Percentiles rank a stretch among this genome's conserved stretches.
Evolutionary conservation across 225 moss, liverwort and hornwort species (phyloP).

Genomic region (Ulota crispa): DNA sequence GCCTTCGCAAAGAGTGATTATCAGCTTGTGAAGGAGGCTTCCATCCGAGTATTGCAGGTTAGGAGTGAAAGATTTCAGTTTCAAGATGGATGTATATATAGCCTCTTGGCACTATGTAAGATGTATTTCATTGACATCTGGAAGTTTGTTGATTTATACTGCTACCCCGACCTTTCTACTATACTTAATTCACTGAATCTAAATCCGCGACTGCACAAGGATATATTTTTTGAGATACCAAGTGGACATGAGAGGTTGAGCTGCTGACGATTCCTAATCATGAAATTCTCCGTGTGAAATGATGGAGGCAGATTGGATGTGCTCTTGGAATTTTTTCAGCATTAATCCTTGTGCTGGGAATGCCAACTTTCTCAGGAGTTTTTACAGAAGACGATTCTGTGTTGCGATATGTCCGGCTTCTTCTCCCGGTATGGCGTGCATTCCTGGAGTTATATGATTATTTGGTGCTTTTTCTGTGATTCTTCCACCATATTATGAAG

Average conservation of each 20-base stretch:
- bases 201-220: background rate
- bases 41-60: slow-evolving; percentile 53
- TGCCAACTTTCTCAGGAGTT: slow-evolving; percentile 37
- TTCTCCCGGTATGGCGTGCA: slow-evolving; percentile 40
- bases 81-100: background rate
- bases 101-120: background rate
- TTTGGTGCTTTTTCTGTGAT: background rate
- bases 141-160: background rate
- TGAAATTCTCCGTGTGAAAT: background rate
- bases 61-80: background rate
- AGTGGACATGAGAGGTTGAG: background rate
- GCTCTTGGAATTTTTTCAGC: slow-evolving; percentile 41
- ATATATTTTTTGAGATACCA: slow-evolving; percentile 1
- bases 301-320: slow-evolving; percentile 46
- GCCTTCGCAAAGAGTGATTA: slow-evolving; percentile 46
- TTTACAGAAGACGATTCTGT: slow-evolving; percentile 48
- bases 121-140: background rate
- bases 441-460: background rate
- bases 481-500: background rate
- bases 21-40: slow-evolving; percentile 42
- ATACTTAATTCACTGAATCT: background rate
- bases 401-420: slow-evolving; percentile 30
- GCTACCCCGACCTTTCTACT: background rate
- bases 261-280: background rate
- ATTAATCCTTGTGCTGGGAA: slow-evolving; percentile 37